Conservation (phyloP, 2,329 filamentous ascomycete genomes). For the Camptophora hylomeconis region DNA sequence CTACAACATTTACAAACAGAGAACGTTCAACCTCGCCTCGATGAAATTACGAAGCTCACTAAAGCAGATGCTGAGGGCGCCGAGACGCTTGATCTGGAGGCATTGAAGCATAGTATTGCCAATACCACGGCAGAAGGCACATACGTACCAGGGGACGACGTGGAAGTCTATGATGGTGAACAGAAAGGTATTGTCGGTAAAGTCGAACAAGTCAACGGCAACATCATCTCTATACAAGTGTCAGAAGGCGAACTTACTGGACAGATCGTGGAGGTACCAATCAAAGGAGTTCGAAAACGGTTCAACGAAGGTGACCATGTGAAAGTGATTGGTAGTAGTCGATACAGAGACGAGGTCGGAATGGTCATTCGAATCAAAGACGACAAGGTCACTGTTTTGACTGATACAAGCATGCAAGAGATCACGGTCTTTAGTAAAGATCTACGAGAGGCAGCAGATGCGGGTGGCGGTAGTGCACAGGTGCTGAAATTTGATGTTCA, state of each 20-base stretch:
- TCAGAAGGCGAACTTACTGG: constrained; percentile 70
- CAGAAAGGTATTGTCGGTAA: constrained; percentile 83
- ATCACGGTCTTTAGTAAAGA: constrained; percentile 98
- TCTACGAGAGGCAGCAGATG: constrained; percentile 81
- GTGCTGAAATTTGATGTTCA: constrained; percentile 85
- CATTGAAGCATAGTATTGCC: constrained; percentile 79
- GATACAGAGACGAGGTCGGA: constrained; percentile 87
- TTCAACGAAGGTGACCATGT: constrained; percentile 94
- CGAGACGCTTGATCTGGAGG: constrained; percentile 83
- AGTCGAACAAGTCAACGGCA: constrained; percentile 72
- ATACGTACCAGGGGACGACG: constrained; percentile 87
- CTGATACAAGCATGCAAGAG: constrained; percentile 82
- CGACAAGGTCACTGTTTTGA: constrained; percentile 83
- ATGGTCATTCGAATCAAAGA: constrained; percentile 92
- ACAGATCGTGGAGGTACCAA: constrained; percentile 80
- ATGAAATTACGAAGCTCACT: constrained; percentile 92
- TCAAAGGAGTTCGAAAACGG: constrained; percentile 80
- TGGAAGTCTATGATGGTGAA: constrained; percentile 91
- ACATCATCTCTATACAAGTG: constrained; percentile 82
- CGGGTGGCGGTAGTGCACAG: constrained; percentile 47
- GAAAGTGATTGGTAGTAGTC: constrained; percentile 93
- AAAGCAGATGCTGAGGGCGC: constrained; percentile 81
- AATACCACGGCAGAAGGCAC: constrained; percentile 67
- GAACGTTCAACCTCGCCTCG: constrained; percentile 82
- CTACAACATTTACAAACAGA: constrained; percentile 74